Evolutionary conservation across 805 yeast species (phyloP), one percentile per base, ranked within the genome.

Genomic region (Hemisphaericaspora nanyangensis): DNA sequence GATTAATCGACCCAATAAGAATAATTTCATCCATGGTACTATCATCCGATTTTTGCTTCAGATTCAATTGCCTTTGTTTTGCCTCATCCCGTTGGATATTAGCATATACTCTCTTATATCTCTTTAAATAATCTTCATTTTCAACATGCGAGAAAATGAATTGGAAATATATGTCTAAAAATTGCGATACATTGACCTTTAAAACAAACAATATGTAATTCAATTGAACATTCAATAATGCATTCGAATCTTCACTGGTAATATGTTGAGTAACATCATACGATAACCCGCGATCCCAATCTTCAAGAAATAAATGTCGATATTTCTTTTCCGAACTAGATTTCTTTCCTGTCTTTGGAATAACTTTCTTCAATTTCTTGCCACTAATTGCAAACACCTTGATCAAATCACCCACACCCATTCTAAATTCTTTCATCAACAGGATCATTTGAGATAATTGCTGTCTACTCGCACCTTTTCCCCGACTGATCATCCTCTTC

Each of bases 121-220:
- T 35, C 17, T 36, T 28, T 8, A 39, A 17, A 29, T 39, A 35
- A 6, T 26, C 35, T 5, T 38, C 41, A n/a, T 29, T 28, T 24
- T 42, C 29, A 7, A 16, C 13, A 35, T 42, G 31, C 2, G 31
- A 31, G 20, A 44, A 40, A 3, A 47, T 34, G 13, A 34, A 45
- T 7, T 35, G 29, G 15, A 57, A 43, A 17, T 43, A 40, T 15
- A 37, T 34, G 33, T 61, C 61, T 30, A 62, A 34, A 16, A 51
- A 55, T 6, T 53, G 46, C 12, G 52, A 38, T 7, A 58, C 36
- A 42, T 67, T 63, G 16, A 67, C 50, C 15, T 52, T 53, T 35
- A 64, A 37, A 5, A 63, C 62, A 47, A 66, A 66, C 29, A 67
- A 48, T 8, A 62, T 52, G 40, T 55, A 68, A 42, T 68, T 66